Base-by-base conservation (phyloP, 139 green algal species). In the Chlorella sp. region DNA sequence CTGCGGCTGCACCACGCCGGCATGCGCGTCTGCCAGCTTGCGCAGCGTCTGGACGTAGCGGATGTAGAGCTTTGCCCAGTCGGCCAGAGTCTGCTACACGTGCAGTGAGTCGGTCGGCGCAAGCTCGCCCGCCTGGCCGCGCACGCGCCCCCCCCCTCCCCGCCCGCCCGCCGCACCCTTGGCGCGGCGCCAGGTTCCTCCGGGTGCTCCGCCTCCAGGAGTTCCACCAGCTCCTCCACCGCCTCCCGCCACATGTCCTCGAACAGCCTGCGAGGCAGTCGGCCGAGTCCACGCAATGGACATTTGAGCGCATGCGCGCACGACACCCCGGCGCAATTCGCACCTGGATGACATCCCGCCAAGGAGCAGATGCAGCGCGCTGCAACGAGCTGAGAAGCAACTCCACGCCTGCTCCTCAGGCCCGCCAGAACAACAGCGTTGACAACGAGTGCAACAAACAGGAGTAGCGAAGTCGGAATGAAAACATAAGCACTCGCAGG, bases 61-160 rank as follows among this genome's bases (percentile, higher is more conserved):
- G 43, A 98, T 90, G 83, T 97, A 98, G n/a, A 95, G 90, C n/a
- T 82, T 87, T 0, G 90, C 80, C 87, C 89, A 96, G 50, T 95
- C 91, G 0, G 80, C 81, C 40, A 96, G 75, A 4, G 21, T 72
- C 72, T 78, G 61, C 51, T 27, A n/a, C 45, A 61, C 25, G 15
- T 7, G 14, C n/a, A 27, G 31, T 38, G 40, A 1, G 17, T 36
- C 38, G 0, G 65, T 46, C n/a, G 31, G 43, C 21, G 43, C 19
- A 21, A 19, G 31, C 42, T 61, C 43, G 2, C 31, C 12, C 65
- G 38, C 27, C 58, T 14, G 50, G 48, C 43, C 5, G 48, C 29
- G 67, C 25, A 41, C 38, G 40, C 23, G 31, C 35, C 19, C 38
- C 46, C 71, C 17, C 40, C 84, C 81, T 90, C 92, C 23, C 87